phyloP scores from a whole-genome alignment of 176 grass and related monocot genomes.

The Oryza coarctata region DNA sequence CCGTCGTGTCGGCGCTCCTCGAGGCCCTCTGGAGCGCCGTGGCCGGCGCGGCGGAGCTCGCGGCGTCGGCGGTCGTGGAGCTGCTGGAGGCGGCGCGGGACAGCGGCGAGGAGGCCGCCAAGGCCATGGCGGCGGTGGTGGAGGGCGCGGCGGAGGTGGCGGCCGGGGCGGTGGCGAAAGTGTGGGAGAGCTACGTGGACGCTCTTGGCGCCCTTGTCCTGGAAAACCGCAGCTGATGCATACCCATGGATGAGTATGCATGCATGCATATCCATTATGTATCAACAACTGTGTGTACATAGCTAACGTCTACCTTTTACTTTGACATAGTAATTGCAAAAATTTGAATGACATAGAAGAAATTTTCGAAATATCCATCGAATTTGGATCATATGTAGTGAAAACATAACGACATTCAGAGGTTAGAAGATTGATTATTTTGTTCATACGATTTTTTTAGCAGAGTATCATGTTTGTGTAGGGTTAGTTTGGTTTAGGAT shows the following conservation, averaged over 20 bases:
- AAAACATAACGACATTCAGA: no score
- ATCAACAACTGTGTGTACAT: no score
- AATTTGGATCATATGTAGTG: no score
- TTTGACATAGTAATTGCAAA: no score
- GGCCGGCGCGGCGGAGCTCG: conserved; percentile 18
- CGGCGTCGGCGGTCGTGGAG: conserved; percentile 1
- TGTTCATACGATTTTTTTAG: no score
- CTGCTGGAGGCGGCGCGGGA: conserved; percentile 23
- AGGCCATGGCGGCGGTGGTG: not conserved
- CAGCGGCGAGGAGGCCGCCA: conserved; percentile 34
- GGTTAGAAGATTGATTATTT: no score
- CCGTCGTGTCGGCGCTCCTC: conserved; percentile 34
- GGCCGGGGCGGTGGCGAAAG: not conserved
- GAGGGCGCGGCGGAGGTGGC: conserved; percentile 34
- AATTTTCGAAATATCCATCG: no score
- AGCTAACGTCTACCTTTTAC: no score
- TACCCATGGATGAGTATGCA: not conserved
- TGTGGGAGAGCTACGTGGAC: conserved; percentile 41
- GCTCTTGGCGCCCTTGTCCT: conserved; percentile 30
- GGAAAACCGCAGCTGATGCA: not conserved
- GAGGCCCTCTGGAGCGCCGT: conserved; percentile 10
- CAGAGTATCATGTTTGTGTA: no score
- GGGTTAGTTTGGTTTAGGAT: no score
- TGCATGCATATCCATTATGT: no score
- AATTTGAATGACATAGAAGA: no score